Evolutionary conservation across 176 grass and related monocot genomes (phyloP).

Genomic region (Triticum turgidum): DNA sequence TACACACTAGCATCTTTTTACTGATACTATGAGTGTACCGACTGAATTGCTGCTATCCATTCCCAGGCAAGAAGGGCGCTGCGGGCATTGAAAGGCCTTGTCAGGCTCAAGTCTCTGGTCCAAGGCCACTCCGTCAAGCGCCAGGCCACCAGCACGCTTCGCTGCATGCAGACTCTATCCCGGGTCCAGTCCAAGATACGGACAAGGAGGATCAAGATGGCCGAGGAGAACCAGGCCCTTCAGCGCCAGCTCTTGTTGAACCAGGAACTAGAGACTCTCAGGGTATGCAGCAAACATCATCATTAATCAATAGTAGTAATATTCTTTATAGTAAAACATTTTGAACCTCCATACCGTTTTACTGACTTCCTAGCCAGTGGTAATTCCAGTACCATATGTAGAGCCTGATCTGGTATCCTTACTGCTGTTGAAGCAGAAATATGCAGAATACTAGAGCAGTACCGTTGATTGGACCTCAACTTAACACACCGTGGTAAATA

Average conservation of each 20-base stretch:
- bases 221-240: slow-evolving; percentile 69
- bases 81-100: slow-evolving; percentile 55
- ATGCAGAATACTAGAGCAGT: too few species aligned
- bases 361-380: too few species aligned
- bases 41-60: neutral
- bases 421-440: too few species aligned
- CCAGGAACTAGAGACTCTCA: slow-evolving; percentile 54
- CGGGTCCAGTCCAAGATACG: slow-evolving; percentile 62
- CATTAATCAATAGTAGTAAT: neutral
- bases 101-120: slow-evolving; percentile 61
- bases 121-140: slow-evolving; percentile 63
- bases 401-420: too few species aligned
- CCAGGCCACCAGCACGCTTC: slow-evolving; percentile 59
- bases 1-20: neutral
- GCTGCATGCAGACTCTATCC: slow-evolving; percentile 70
- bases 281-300: slow-evolving; percentile 31
- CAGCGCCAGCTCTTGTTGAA: slow-evolving; percentile 64
- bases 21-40: neutral
- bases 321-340: too few species aligned
- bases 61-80: slow-evolving; percentile 58
- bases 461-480: too few species aligned
- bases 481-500: too few species aligned
- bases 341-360: too few species aligned
- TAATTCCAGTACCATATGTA: too few species aligned
- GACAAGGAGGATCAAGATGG: slow-evolving; percentile 54